Conservation (phyloP, 83 land plant species). For the Thuja plicata region DNA sequence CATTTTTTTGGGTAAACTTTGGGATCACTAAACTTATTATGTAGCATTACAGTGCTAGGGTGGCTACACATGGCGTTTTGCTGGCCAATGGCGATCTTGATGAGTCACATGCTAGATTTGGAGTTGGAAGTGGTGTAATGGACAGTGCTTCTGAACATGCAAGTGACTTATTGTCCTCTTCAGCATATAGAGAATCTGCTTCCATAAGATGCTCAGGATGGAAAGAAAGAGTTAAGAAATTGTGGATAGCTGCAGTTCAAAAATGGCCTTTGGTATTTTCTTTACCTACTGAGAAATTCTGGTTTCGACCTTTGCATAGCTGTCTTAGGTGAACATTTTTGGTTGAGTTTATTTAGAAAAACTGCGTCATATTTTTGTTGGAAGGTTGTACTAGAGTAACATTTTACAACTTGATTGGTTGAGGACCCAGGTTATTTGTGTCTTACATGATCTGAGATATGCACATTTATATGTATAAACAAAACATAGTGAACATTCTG, state of each 20-base stretch:
- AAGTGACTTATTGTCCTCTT: constrained; percentile 14
- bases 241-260: constrained; percentile 56
- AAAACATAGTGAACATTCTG: not conserved
- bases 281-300: not conserved
- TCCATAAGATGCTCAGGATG: constrained; percentile 28
- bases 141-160: constrained; percentile 13
- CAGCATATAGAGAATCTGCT: constrained; percentile 11
- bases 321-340: not conserved
- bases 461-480: not conserved
- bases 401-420: not conserved
- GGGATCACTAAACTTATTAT: not conserved
- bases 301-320: not conserved
- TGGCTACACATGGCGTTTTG: constrained; percentile 68
- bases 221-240: constrained; percentile 35
- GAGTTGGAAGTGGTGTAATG: constrained; percentile 9
- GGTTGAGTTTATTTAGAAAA: not conserved
- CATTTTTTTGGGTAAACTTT: not conserved
- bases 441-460: not conserved
- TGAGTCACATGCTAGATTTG: constrained; percentile 15
- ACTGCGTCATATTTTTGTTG: not conserved
- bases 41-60: constrained; percentile 60
- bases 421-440: not conserved
- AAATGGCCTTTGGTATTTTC: constrained; percentile 80
- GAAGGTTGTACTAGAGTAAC: not conserved
- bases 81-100: constrained; percentile 50